Base-by-base conservation (phyloP, 1,139 yeast genomes). In the Nematodospora anomalae region DNA sequence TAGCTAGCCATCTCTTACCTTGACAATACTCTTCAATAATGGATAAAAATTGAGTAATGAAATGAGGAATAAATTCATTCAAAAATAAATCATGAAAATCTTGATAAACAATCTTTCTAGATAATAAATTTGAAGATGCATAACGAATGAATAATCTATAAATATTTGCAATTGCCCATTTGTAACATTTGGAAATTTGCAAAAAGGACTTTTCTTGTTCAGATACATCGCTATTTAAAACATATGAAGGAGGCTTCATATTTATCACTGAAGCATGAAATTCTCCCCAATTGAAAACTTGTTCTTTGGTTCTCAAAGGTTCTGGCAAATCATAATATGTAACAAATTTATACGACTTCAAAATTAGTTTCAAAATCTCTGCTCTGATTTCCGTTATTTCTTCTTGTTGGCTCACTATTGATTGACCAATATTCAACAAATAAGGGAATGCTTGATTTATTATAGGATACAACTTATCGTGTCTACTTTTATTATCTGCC, bases 81-180 rank as follows among this genome's bases (percentile, higher is more conserved):
- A 67, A 53, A 51, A 76, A 83, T 37, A 74, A 46, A 2, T 53
- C 47, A 43, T 67, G 71, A 52, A 82, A 83, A 2, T 64, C 72
- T 20, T 60, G 64, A 50, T 82, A 81, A 11, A 65, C 60, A 46
- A 69, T 76, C 46, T 75, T 79, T 36, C 65, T 71, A 2, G 78
- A 61, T 27, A 81, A 57, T 27, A 60, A 56, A 30, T 52, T 58
- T 6, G 82, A 74, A 16, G 40, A 35, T 2, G 86, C 89, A 55
- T 86, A 89, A 49, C 95, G 71, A 38, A 74, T 74, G 52, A 84
- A 86, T n/a, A 89, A 58, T 46, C 95, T 76, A 51, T 74, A 77
- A 33, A 90, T 60, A 55, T 88, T 88, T 24, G 88, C 89, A 51
- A 81, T 80, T 1, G 95, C 79, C 97, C 98, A 90, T 58, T 92